Evolutionary conservation across 495 filamentous ascomycete genomes (phyloP).

Genomic region (Glonium stellatum): DNA sequence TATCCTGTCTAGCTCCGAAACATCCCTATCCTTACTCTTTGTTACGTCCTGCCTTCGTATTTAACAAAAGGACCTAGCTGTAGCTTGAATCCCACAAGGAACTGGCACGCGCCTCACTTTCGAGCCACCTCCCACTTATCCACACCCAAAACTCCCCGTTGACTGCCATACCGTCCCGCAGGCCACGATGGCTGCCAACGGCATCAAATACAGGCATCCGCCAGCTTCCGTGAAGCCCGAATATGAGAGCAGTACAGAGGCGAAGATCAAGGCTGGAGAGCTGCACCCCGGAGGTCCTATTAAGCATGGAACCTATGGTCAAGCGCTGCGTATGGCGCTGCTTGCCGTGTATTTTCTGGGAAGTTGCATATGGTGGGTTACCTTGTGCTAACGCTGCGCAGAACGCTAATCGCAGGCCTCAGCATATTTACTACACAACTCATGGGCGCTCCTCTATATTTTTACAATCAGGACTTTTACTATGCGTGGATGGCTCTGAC

Average conservation of each 20-base stretch:
- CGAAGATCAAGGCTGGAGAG: conserved; percentile 5
- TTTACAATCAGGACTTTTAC: conserved; percentile 60
- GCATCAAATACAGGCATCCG: conserved; percentile 16
- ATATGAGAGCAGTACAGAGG: conserved; percentile 1
- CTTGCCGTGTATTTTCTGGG: conserved; percentile 59
- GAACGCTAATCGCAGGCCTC: conserved; percentile 17
- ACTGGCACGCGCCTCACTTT: neutral
- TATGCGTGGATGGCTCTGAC: conserved; percentile 72
- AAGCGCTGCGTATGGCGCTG: conserved; percentile 56
- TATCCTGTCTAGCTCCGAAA: neutral
- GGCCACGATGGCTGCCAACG: conserved; percentile 12
- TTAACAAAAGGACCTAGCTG: neutral
- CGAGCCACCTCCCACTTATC: neutral
- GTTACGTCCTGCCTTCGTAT: neutral
- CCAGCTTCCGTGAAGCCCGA: conserved; percentile 18
- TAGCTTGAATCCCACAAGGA: neutral
- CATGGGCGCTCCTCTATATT: conserved; percentile 62
- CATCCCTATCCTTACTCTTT: neutral
- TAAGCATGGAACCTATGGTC: conserved; percentile 60
- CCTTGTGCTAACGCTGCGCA: conserved; percentile 11
- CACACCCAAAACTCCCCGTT: neutral
- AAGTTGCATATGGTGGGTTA: conserved; percentile 36
- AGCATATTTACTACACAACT: conserved; percentile 59
- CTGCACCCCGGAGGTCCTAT: conserved; percentile 57
- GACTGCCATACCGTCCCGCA: neutral